These are phyloP conservation scores for Aspergillus mulundensis DNA, from an alignment of 495 filamentous ascomycete species.

Conservation along the genomic window DNA sequence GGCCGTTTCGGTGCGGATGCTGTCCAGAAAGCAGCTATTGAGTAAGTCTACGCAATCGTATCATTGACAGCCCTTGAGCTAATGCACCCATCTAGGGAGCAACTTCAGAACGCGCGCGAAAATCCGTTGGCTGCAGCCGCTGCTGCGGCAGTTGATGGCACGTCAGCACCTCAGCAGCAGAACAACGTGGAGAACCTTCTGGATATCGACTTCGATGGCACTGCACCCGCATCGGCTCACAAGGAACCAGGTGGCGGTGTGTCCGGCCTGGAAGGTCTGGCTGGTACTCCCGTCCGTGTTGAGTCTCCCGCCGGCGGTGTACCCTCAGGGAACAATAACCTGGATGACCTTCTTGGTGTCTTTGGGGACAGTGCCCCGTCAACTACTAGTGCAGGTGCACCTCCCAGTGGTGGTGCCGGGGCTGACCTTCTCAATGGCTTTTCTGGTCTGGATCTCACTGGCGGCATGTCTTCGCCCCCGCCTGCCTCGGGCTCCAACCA, in stretches of 20 bases:
- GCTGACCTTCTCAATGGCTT: conserved; percentile 81
- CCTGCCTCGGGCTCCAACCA: conserved; percentile 20
- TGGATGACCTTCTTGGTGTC: conserved; percentile 89
- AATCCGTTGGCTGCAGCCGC: conserved; percentile 89
- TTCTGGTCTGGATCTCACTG: conserved; percentile 69
- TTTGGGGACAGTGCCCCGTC: conserved; percentile 50
- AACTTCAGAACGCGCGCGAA: conserved; percentile 84
- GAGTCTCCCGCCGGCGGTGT: conserved; percentile 53
- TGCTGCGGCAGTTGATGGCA: conserved; percentile 61
- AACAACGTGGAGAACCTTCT: conserved; percentile 90
- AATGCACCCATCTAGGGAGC: conserved; percentile 52
- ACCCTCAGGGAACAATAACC: conserved; percentile 56
- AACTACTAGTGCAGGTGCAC: conserved; percentile 25
- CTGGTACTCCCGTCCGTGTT: conserved; percentile 76
- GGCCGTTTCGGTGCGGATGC: conserved; percentile 91
- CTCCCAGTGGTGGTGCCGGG: conserved; percentile 27
- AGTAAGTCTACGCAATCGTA: conserved; percentile 41
- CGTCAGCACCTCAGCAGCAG: conserved; percentile 50
- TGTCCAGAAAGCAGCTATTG: conserved; percentile 92
- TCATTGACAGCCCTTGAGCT: neutral
- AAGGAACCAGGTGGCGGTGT: conserved; percentile 58
- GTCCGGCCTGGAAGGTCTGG: conserved; percentile 68
- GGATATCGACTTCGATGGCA: conserved; percentile 97
- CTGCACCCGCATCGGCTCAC: conserved; percentile 83
- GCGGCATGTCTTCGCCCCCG: conserved; percentile 26